Evolutionary conservation across 2,329 filamentous ascomycete genomes (phyloP).

Genomic region (Dactylellina cionopaga): DNA sequence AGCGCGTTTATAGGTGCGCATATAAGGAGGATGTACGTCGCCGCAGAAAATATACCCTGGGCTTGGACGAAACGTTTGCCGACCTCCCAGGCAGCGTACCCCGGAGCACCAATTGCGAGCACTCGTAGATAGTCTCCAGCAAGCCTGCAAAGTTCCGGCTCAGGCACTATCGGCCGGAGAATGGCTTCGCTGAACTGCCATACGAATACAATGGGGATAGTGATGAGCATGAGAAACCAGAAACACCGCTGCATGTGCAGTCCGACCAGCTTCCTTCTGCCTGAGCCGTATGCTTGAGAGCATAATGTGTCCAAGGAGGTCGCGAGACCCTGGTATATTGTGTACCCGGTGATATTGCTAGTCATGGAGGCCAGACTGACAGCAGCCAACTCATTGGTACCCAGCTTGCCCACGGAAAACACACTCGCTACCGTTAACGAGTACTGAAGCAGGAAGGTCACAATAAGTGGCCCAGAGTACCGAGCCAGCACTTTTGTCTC

Average conservation of each 20-base stretch:
- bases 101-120: slow-evolving; percentile 73
- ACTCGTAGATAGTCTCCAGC: slow-evolving; percentile 79
- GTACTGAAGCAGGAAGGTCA: slow-evolving; percentile 82
- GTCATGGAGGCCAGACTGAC: slow-evolving; percentile 80
- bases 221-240: slow-evolving; percentile 77
- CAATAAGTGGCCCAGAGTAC: slow-evolving; percentile 76
- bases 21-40: slow-evolving; percentile 82
- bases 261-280: slow-evolving; percentile 86
- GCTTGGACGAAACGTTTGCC: slow-evolving; percentile 89
- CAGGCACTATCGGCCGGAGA: slow-evolving; percentile 74
- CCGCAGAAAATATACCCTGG: slow-evolving; percentile 84
- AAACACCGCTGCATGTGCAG: slow-evolving; percentile 84
- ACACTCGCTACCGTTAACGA: slow-evolving; percentile 84
- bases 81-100: slow-evolving; percentile 73
- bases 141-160: slow-evolving; percentile 74
- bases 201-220: slow-evolving; percentile 75
- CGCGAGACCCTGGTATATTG: slow-evolving; percentile 79
- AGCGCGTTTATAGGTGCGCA: slow-evolving; percentile 83
- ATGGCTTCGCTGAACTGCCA: slow-evolving; percentile 77
- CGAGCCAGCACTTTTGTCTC: slow-evolving; percentile 81
- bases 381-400: slow-evolving; percentile 74
- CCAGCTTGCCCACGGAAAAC: slow-evolving; percentile 79
- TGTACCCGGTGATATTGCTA: slow-evolving; percentile 79
- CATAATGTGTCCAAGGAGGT: slow-evolving; percentile 93
- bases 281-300: slow-evolving; percentile 91